These are phyloP conservation scores for Apiotrichum akiyoshidainum DNA, from an alignment of 1,284 basidiomycete genomes.

Conservation along the genomic window DNA sequence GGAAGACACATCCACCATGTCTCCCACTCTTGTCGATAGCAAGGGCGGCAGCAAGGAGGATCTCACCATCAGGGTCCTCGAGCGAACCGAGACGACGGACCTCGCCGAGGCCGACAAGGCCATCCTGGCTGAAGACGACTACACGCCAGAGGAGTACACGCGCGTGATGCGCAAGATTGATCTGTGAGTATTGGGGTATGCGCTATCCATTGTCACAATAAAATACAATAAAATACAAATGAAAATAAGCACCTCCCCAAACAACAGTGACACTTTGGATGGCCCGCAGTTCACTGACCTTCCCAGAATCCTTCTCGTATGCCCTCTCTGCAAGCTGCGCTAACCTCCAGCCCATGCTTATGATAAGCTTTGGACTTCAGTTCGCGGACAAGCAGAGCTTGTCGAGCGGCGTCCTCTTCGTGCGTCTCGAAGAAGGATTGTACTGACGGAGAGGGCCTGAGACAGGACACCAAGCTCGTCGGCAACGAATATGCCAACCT, in stretches of 20 bases:
- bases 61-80: neutral
- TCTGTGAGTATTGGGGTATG: constrained; percentile 9
- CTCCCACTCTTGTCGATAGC: neutral
- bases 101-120: constrained; percentile 8
- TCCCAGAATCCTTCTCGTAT: constrained; percentile 4
- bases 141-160: constrained; percentile 16
- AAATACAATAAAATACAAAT: too few species aligned
- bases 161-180: constrained; percentile 18
- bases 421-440: neutral
- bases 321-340: neutral
- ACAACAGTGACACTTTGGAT: too few species aligned
- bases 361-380: constrained; percentile 14
- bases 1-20: too few species aligned
- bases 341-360: constrained; percentile 10
- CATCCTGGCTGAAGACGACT: constrained; percentile 12
- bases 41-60: neutral
- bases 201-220: neutral
- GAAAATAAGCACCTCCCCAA: too few species aligned
- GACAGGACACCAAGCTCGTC: constrained; percentile 19
- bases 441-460: constrained; percentile 7
- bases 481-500: constrained; percentile 24
- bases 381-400: constrained; percentile 23
- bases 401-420: constrained; percentile 23
- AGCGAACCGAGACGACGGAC: neutral
- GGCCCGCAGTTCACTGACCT: neutral